Base-by-base conservation (phyloP, 306 rosid species). In the Dryas octopetala region DNA sequence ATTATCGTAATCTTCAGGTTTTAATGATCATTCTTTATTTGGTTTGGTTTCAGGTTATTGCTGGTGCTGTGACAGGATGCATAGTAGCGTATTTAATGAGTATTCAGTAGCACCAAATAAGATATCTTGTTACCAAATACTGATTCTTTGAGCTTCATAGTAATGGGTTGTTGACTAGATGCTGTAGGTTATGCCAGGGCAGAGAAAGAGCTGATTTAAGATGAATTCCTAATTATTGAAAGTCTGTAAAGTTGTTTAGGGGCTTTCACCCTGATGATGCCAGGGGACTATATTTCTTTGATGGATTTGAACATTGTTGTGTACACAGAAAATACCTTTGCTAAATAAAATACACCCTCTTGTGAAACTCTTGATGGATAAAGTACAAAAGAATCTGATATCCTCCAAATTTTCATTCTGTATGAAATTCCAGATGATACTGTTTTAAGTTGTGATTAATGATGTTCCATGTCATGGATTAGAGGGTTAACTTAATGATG, bases 11-110 rank as follows among this genome's bases (percentile, higher is more conserved):
- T 74, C 28, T 4, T 64, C 14, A 38, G 55, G 80, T 64, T 47
- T 58, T 49, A 15, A 4, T 55, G 63, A 71, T 65, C 8, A 0
- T 51, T 58, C 12, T 5, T 57, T 58, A 72, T 40, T 48, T 70
- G 64, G 38, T 65, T 15, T 57, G 75, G 54, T 57, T 23, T 71
- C 88, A 93, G 97, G 98, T 91, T 83, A 70, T 71, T 82, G 93
- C 93, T 15, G 98, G 98, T 76, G 90, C 93, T 50, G 16, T 94
- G 68, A 51, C 90, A 85, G 98, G 98, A 72, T 88, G 91, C 83
- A 8, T 90, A 70, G 71, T 94, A 65, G 95, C 96, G 10, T 82
- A 71, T 78, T 74, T 94, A 38, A 82, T 82, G 84, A 80, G 83
- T 32, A 32, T 32, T 32, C 38, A 32, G 38, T 68, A 83, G 46